Base-by-base conservation (phyloP, 2,329 filamentous ascomycete genomes). In the Penicillium sp. region DNA sequence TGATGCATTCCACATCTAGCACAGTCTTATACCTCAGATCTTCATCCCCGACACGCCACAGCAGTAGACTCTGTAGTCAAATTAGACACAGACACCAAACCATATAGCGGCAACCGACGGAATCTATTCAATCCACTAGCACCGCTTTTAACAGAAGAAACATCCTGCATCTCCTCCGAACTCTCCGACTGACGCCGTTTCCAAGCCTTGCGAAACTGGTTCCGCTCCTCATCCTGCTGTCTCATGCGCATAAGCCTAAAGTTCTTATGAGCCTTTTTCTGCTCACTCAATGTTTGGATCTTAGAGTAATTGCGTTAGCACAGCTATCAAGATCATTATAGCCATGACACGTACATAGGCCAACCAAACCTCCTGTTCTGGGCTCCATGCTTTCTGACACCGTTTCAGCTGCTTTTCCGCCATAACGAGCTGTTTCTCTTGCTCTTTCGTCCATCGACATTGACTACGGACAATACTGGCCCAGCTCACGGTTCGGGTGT, bases 321-420 rank as follows among this genome's bases (percentile, higher is more conserved):
- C 24, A 15, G 20, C 15, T 13, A 15, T 42, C 33, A 52, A 61
- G 65, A 46, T 61, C 15, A 12, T 8, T 20, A 20, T 20, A 12
- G 20, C 33, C 15, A 37, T 20, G 43, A 29, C 49, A 62, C 66
- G 48, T 61, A 70, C 67, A 63, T 62, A 59, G 15, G 56, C 50
- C 47, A 70, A 45, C 66, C 66, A 69, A 13, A 69, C 32, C 39
- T 69, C 67, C 44, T 69, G 66, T 45, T 69, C 65, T 8, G 66
- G 68, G 45, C 64, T 67, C 65, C 65, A 69, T 1, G 66, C 64
- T 50, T 64, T 69, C 46, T 69, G 67, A 54, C 67, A 69, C 24
- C 61, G 53, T 32, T 55, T 63, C 41, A 69, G 41, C 35, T 70
- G 59, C 13, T 53, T 56, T 47, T 60, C 50, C 0, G 66, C 66